Conservation (phyloP, 2,329 filamentous ascomycete species). For the Xylaria sp. region DNA sequence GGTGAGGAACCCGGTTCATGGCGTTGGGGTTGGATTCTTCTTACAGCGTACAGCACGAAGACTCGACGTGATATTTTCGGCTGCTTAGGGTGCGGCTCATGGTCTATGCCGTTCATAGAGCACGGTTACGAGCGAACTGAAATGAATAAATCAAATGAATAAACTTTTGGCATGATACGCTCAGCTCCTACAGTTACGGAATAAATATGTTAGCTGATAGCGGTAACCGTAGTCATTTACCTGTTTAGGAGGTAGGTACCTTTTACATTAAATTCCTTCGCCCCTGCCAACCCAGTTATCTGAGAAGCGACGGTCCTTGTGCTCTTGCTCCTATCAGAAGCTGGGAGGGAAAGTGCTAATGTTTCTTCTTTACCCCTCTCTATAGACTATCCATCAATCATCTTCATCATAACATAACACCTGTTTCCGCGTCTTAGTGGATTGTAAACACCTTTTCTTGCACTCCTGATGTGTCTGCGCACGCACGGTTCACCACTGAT, state of each 20-base stretch:
- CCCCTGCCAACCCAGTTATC: too few relatives aligned
- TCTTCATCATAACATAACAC: too few relatives aligned
- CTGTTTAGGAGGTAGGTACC: too few relatives aligned
- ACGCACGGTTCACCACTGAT: neutral
- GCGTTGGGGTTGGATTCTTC: conserved; percentile 41
- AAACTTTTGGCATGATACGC: neutral
- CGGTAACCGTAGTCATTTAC: too few relatives aligned
- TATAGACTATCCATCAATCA: too few relatives aligned
- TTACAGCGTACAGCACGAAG: conserved; percentile 31
- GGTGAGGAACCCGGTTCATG: conserved; percentile 33
- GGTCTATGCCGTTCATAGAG: conserved; percentile 32
- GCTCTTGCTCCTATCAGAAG: too few relatives aligned
- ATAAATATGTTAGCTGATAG: too few relatives aligned
- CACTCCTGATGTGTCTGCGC: neutral
- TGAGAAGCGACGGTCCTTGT: too few relatives aligned
- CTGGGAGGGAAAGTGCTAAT: too few relatives aligned
- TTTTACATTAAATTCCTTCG: too few relatives aligned
- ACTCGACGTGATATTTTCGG: conserved; percentile 27
- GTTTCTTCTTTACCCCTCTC: too few relatives aligned
- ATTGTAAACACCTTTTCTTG: neutral
- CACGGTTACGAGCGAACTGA: conserved; percentile 38
- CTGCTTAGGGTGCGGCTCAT: conserved; percentile 18
- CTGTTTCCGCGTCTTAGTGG: neutral
- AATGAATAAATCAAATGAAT: conserved; percentile 43
- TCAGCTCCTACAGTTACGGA: neutral